These are phyloP conservation scores for Batkoa obscura DNA, from an alignment of 371 early-diverging fungal genomes.

Conservation along the genomic window DNA sequence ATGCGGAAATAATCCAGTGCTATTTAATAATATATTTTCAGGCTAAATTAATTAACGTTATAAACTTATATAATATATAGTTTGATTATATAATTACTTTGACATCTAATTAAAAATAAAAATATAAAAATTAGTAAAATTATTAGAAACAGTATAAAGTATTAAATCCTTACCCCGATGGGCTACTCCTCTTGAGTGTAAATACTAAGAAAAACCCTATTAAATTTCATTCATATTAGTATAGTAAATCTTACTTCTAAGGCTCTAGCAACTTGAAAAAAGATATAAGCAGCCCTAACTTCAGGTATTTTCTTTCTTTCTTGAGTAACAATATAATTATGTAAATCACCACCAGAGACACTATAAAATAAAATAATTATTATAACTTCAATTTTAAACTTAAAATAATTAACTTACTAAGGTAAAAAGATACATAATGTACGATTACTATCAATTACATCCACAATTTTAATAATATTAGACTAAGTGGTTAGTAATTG, in stretches of 20 bases:
- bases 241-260: background rate
- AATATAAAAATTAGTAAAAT: too few relatives aligned
- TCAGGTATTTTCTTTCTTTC: background rate
- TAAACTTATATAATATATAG: background rate
- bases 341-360: background rate
- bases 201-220: background rate
- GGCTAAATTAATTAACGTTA: background rate
- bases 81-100: background rate
- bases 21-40: background rate
- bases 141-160: too few relatives aligned
- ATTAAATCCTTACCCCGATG: background rate
- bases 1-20: background rate
- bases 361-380: background rate
- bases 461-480: too few relatives aligned
- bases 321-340: background rate
- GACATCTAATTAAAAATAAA: background rate
- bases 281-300: background rate
- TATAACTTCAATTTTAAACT: background rate
- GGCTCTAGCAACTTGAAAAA: background rate
- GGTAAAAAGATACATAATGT: background rate
- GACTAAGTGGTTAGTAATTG: too few relatives aligned
- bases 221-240: background rate
- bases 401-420: background rate
- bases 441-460: too few relatives aligned
- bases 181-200: background rate